phyloP scores from a whole-genome alignment of 176 grass and related monocot genomes.

The Aegilops sharonensis region DNA sequence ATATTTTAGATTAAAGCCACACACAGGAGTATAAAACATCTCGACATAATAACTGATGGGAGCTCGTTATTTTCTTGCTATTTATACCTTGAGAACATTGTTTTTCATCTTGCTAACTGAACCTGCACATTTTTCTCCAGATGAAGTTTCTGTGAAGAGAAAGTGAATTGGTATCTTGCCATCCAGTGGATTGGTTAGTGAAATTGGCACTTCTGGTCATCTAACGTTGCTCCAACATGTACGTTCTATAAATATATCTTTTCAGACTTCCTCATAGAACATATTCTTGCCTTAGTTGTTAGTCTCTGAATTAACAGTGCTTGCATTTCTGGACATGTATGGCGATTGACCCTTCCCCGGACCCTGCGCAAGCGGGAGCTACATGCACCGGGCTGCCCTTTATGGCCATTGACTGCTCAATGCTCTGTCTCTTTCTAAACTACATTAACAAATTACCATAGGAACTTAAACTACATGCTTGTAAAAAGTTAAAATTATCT shows the following conservation, averaged over 20 bases:
- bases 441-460: not conserved
- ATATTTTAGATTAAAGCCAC: too few relatives aligned
- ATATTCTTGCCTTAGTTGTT: not conserved
- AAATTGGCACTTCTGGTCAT: not conserved
- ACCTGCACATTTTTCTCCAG: not conserved
- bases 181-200: not conserved
- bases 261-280: not conserved
- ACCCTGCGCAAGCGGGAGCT: too few relatives aligned
- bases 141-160: constrained; percentile 24
- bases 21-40: too few relatives aligned
- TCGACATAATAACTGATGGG: too few relatives aligned
- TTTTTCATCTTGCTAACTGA: not conserved
- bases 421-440: not conserved
- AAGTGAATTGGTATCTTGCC: constrained; percentile 17
- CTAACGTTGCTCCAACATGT: not conserved
- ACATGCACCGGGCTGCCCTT: too few relatives aligned
- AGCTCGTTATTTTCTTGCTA: too few relatives aligned
- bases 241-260: not conserved
- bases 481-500: not conserved
- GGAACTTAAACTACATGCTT: not conserved
- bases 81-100: not conserved
- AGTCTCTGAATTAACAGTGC: not conserved
- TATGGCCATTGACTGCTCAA: not conserved
- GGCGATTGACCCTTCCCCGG: not conserved
- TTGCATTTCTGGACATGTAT: not conserved